Evolutionary conservation across 441 rosid genomes (phyloP).

Genomic region (Arabidopsis hybrid): DNA sequence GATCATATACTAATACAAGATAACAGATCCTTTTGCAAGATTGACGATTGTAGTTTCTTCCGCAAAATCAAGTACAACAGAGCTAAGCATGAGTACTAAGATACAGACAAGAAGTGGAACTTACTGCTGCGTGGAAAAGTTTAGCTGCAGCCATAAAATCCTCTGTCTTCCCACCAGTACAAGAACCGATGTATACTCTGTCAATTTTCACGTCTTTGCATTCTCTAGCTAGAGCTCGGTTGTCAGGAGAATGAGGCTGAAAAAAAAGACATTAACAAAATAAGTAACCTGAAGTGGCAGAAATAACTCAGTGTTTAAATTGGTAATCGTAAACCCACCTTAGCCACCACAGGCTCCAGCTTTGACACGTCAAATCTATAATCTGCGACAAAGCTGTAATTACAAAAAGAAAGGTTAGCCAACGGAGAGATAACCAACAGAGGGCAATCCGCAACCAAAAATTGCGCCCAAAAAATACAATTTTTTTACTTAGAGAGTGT

Average conservation of each 20-base stretch:
- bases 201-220: constrained; percentile 98
- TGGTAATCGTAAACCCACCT: constrained; percentile 56
- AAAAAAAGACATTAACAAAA: background rate
- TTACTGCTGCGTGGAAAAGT: constrained; percentile 83
- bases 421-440: constrained; percentile 1
- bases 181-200: constrained; percentile 96
- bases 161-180: constrained; percentile 98
- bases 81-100: constrained; percentile 2
- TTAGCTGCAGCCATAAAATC: constrained; percentile 95
- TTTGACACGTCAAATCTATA: constrained; percentile 88
- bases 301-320: background rate
- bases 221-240: constrained; percentile 96
- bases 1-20: background rate
- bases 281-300: constrained; percentile 13
- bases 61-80: background rate
- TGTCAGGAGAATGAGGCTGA: constrained; percentile 99
- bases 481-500: background rate
- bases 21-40: background rate
- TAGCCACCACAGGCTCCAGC: constrained; percentile 96
- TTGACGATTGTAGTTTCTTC: background rate
- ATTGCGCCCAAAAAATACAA: constrained; percentile 6
- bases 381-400: constrained; percentile 71
- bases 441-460: background rate
- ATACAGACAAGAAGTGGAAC: constrained; percentile 40
- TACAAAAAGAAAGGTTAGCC: constrained; percentile 12